phyloP scores from a whole-genome alignment of 2,329 filamentous ascomycete species.

The Neonectria faginata region DNA sequence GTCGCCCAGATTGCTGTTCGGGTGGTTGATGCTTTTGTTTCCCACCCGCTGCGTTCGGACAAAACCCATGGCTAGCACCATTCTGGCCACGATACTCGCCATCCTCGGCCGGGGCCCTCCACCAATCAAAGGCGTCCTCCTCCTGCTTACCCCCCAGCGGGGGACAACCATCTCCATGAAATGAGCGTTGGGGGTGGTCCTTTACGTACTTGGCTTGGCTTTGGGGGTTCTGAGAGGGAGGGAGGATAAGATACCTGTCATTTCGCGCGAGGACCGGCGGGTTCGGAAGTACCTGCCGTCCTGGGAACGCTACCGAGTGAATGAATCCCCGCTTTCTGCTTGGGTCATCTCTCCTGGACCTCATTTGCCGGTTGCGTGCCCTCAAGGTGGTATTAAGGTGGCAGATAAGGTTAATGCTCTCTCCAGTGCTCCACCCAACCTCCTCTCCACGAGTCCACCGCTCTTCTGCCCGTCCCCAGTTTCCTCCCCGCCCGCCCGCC shows the following conservation, averaged over 20 bases:
- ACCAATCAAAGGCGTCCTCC: background rate
- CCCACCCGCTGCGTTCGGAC: background rate
- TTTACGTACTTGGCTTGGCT: conserved; percentile 5
- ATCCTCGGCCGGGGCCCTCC: background rate
- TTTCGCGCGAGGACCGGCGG: background rate
- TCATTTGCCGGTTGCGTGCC: background rate
- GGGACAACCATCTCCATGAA: conserved; percentile 4
- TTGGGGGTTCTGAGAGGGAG: background rate
- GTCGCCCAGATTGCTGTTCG: background rate
- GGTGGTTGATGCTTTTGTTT: background rate
- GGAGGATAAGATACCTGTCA: background rate
- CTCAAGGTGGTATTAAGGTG: conserved; percentile 24
- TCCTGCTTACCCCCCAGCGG: conserved; percentile 28
- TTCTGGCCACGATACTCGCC: background rate
- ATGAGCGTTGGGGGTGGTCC: conserved; percentile 8
- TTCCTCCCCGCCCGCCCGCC: background rate
- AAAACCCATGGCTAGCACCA: too few species aligned
- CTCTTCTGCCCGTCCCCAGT: background rate
- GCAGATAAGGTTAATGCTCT: conserved; percentile 32
- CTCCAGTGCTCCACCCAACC: conserved; percentile 10
- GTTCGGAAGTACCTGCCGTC: conserved; percentile 7
- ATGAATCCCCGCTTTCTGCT: too few species aligned
- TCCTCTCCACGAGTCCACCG: conserved; percentile 7
- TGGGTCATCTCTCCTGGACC: background rate
- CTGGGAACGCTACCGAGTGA: too few species aligned